Conservation (phyloP, 768 basidiomycete species). For the Strobilomyces echinocephalus region DNA sequence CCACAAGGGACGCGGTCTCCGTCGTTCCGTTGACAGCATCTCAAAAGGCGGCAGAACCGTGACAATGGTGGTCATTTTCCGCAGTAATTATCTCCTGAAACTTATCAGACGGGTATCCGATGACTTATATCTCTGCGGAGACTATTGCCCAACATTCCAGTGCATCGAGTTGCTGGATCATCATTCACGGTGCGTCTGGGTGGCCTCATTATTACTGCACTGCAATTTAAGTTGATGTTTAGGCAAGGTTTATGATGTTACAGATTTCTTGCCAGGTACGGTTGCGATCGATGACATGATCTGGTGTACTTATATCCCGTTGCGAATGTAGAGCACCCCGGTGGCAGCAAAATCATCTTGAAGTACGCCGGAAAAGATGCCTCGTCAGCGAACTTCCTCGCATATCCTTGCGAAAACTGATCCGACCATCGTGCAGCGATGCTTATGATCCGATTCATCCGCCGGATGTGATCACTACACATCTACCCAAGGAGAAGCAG, state of each 20-base stretch:
- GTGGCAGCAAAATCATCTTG: slow-evolving; percentile 76
- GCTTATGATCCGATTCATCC: slow-evolving; percentile 88
- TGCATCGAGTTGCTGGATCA: slow-evolving; percentile 63
- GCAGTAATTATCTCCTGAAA: not conserved
- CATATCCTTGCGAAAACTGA: not conserved
- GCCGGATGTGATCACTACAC: slow-evolving; percentile 66
- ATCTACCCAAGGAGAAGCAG: slow-evolving; percentile 83
- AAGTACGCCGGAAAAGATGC: slow-evolving; percentile 87
- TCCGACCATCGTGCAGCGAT: slow-evolving; percentile 32
- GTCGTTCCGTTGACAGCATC: slow-evolving; percentile 8
- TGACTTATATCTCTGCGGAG: slow-evolving; percentile 34
- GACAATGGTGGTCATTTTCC: not conserved
- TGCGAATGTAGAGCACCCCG: slow-evolving; percentile 53
- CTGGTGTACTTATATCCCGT: not conserved
- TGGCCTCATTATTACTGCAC: slow-evolving; percentile 33
- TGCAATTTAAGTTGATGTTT: slow-evolving; percentile 61
- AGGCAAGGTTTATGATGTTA: slow-evolving; percentile 74
- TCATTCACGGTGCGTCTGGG: slow-evolving; percentile 49
- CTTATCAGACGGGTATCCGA: not conserved
- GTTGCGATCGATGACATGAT: slow-evolving; percentile 34
- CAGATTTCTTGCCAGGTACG: slow-evolving; percentile 69
- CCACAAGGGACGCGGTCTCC: slow-evolving; percentile 7
- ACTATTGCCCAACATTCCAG: slow-evolving; percentile 49
- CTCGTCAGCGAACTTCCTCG: slow-evolving; percentile 45
- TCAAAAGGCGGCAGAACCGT: slow-evolving; percentile 9